A percentile compares a stretch with the other conserved stretches of the same genome.
phyloP scores from a whole-genome alignment of 805 yeast genomes.

The Saccharomycopsis lassenensis region DNA sequence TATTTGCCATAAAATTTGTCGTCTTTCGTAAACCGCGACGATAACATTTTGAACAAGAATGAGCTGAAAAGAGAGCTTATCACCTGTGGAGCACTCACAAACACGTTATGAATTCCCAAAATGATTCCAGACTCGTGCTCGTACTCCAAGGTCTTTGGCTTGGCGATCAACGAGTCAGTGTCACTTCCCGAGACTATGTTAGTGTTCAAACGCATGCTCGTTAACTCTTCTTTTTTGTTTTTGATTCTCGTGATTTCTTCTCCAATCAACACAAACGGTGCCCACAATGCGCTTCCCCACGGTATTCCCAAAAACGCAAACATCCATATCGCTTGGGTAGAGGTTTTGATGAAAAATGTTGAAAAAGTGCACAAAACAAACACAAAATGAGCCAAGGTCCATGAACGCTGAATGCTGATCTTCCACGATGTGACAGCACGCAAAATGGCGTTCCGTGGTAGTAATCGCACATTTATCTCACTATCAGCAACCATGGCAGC shows the following conservation, averaged over 20 bases:
- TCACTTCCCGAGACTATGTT: not conserved
- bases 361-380: constrained; percentile 38
- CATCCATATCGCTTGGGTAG: constrained; percentile 34
- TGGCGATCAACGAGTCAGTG: constrained; percentile 1
- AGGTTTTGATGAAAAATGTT: constrained; percentile 35
- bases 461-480: no score
- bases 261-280: constrained; percentile 51
- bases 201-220: not conserved
- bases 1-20: constrained; percentile 19
- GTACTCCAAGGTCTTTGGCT: constrained; percentile 27
- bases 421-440: constrained; percentile 7
- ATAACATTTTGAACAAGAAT: constrained; percentile 32
- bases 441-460: not conserved
- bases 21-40: constrained; percentile 19
- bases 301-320: constrained; percentile 47
- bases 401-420: constrained; percentile 29
- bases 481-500: no score
- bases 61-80: constrained; percentile 39
- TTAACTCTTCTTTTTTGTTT: constrained; percentile 26
- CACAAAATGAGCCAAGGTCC: constrained; percentile 40
- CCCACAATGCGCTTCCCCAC: constrained; percentile 61
- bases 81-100: constrained; percentile 49
- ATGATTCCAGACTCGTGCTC: constrained; percentile 48
- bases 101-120: constrained; percentile 47
- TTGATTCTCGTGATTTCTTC: constrained; percentile 45